Evolutionary conservation across 352 stramenopile species (phyloP).

Genomic region (Globisporangium paroecandrum): DNA sequence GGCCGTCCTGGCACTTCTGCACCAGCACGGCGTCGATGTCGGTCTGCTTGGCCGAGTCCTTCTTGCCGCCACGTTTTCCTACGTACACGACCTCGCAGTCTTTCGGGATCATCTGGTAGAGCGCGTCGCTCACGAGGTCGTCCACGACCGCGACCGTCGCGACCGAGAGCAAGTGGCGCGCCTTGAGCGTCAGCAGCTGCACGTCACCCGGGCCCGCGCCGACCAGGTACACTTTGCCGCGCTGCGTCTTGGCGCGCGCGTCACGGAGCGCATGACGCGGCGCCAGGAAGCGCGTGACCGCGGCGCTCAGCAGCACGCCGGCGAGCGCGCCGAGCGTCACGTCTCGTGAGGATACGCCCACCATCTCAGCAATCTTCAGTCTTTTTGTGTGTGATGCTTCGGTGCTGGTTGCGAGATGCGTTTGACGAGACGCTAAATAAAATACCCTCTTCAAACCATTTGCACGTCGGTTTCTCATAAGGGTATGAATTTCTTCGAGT

Average conservation of each 20-base stretch:
- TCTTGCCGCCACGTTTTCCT: conserved; percentile 63
- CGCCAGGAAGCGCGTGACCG: conserved; percentile 31
- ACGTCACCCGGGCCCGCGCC: conserved; percentile 57
- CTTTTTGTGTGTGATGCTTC: neutral
- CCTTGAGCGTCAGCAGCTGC: conserved; percentile 53
- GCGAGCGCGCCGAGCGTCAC: conserved; percentile 42
- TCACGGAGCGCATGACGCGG: conserved; percentile 24
- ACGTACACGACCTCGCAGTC: conserved; percentile 69
- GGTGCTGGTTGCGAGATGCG: too few species aligned
- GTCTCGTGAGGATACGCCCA: conserved; percentile 31
- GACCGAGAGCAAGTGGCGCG: conserved; percentile 37
- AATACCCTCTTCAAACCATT: too few species aligned
- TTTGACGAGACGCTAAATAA: too few species aligned
- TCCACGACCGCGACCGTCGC: conserved; percentile 64
- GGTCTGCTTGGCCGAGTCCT: conserved; percentile 58
- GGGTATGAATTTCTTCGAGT: too few species aligned
- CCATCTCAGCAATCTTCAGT: neutral
- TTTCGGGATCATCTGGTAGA: conserved; percentile 47
- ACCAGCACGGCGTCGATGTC: conserved; percentile 69
- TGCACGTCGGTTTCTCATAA: too few species aligned
- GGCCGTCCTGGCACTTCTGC: conserved; percentile 38
- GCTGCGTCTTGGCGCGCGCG: conserved; percentile 23
- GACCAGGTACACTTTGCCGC: conserved; percentile 60
- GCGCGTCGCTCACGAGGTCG: conserved; percentile 54
- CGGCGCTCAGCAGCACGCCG: conserved; percentile 34